Conservation (phyloP, 108 stramenopile genomes). For the Discostella pseudostelligera region DNA sequence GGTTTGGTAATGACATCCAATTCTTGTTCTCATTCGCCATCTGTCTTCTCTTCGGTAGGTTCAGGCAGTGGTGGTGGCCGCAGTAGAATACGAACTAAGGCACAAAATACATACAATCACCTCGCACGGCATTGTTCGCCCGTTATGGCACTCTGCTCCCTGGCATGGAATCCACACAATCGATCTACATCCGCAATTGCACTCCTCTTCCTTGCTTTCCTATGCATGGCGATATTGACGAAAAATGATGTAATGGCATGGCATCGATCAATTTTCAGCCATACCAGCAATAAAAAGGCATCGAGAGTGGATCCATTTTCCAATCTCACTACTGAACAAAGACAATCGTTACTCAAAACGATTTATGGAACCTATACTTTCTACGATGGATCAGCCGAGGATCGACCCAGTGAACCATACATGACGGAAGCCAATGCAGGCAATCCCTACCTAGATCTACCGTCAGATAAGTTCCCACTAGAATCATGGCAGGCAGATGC, state of each 20-base stretch:
- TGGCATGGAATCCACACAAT: conserved; percentile 32
- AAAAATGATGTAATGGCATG: conserved; percentile 18
- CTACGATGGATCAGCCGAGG: conserved; percentile 78
- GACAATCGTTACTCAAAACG: conserved; percentile 13
- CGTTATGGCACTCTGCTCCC: conserved; percentile 9
- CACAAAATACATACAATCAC: neutral
- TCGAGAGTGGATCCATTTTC: conserved; percentile 14
- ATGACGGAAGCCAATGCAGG: conserved; percentile 26
- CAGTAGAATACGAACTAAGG: neutral
- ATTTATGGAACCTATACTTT: conserved; percentile 66
- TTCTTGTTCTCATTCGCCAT: neutral
- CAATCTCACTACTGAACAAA: conserved; percentile 28
- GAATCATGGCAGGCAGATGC: conserved; percentile 87
- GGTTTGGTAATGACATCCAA: conserved; percentile 23
- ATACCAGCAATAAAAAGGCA: neutral
- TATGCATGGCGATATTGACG: conserved; percentile 13
- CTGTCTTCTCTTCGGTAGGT: conserved; percentile 1
- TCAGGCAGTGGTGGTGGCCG: neutral
- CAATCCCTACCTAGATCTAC: conserved; percentile 62
- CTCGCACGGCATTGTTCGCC: neutral
- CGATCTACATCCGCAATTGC: conserved; percentile 19
- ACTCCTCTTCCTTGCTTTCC: conserved; percentile 21
- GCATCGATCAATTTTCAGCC: conserved; percentile 11
- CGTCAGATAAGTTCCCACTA: conserved; percentile 68
- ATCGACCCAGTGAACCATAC: conserved; percentile 64